These are phyloP conservation scores for Drechmeria coniospora DNA, from an alignment of 2,329 filamentous ascomycete genomes.

Conservation along the genomic window DNA sequence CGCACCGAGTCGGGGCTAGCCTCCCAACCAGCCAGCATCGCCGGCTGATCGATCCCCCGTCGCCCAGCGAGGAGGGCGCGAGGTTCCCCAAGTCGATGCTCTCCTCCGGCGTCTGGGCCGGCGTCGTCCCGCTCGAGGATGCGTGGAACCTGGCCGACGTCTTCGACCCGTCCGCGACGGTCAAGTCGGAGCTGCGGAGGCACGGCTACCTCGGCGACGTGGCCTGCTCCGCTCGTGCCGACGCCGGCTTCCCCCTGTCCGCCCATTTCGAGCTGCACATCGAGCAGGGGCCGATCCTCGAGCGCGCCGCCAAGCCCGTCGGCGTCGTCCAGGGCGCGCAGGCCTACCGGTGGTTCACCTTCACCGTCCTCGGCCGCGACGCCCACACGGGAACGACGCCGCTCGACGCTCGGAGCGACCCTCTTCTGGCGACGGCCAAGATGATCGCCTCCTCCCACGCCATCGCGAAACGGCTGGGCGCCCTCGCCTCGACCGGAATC, in stretches of 20 bases:
- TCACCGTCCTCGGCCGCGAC: slow-evolving; percentile 14
- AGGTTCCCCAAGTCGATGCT: slow-evolving; percentile 65
- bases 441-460: slow-evolving; percentile 17
- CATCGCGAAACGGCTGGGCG: slow-evolving; percentile 11
- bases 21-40: background rate
- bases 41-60: background rate
- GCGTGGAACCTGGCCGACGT: slow-evolving; percentile 51
- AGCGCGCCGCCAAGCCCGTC: slow-evolving; percentile 19
- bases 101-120: slow-evolving; percentile 66
- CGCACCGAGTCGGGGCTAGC: background rate
- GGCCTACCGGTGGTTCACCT: slow-evolving; percentile 16
- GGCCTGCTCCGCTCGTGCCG: slow-evolving; percentile 5
- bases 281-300: slow-evolving; percentile 53
- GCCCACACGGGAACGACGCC: slow-evolving; percentile 16
- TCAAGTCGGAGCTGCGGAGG: slow-evolving; percentile 40
- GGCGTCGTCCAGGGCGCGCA: slow-evolving; percentile 18
- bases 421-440: slow-evolving; percentile 17
- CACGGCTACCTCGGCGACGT: slow-evolving; percentile 36
- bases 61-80: slow-evolving; percentile 68
- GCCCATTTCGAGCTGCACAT: slow-evolving; percentile 78
- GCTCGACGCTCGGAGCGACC: slow-evolving; percentile 17
- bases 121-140: slow-evolving; percentile 41
- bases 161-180: slow-evolving; percentile 13
- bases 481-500: slow-evolving; percentile 16
- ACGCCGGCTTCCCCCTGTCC: slow-evolving; percentile 38